Base-by-base conservation (phyloP, 2,329 filamentous ascomycete genomes). In the Fusarium sulawesiense region DNA sequence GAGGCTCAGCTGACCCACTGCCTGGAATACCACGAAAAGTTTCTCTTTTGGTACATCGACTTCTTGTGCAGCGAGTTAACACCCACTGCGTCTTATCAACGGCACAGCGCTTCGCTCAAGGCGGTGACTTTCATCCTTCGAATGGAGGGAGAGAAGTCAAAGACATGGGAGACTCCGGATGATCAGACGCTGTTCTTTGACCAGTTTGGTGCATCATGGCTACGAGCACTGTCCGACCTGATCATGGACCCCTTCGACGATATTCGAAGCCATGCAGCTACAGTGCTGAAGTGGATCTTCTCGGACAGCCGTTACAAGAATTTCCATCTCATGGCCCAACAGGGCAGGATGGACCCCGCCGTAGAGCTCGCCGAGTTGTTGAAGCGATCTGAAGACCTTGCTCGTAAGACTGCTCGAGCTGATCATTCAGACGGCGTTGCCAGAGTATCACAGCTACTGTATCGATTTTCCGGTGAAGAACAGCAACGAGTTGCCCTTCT, bases 391-490 rank as follows among this genome's bases (percentile, higher is more conserved):
- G 86, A 91, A 60, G 78, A 80, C 6, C 82, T 88, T 34, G 90
- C 93, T 61, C 85, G 89, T 23, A 84, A 82, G 27, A 97, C 93
- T 7, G 93, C 93, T 23, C 88, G 96, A 65, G 95, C 94, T 14
- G 94, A 98, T 76, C 93, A 97, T 78, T 94, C 94, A 2, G 95
- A 99, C 80, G 95, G 95, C 12, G 90, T 96, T 49, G 95, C 94
- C 34, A 89, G 93, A 56, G 85, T 91, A 4, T 92, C 91, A 65
- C 89, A 92, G 42, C 81, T 97, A 18, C 78, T 93, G 6, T 93
- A 90, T 76, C 83, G 83, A 42, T 88, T 89, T 77, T 82, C 87
- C 16, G 75, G 76, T 20, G 78, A 78, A 3, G 76, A 80, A n/a
- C 75, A 83, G 4, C 77, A 79, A 13, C 84, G 82, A 13, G 67